Percentiles rank a stretch among this genome's conserved stretches.
Conservation (phyloP, 495 filamentous ascomycete species). For the Aspergillus haitiensis region DNA sequence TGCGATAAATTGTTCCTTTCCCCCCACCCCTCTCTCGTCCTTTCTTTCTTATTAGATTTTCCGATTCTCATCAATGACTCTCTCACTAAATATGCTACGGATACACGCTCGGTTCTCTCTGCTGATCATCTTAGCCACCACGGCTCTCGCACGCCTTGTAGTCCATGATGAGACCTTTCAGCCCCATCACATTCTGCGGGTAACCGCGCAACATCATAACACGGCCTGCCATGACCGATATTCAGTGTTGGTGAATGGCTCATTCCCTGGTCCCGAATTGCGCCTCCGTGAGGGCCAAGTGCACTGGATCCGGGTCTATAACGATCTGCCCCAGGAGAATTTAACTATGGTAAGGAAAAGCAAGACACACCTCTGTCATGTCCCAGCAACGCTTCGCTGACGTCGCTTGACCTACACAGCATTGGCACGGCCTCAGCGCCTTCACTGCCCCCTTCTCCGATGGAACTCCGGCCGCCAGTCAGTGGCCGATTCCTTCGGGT, state of each 20-base stretch:
- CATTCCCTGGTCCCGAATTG: slow-evolving; percentile 9
- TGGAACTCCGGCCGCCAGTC: slow-evolving; percentile 8
- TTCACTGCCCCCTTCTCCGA: slow-evolving; percentile 16
- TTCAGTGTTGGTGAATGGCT: slow-evolving; percentile 10
- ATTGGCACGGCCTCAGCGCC: slow-evolving; percentile 14
- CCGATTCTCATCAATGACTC: too few relatives aligned
- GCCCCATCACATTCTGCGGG: slow-evolving; percentile 11
- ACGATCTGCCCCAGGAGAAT: slow-evolving; percentile 9
- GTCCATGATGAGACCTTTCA: slow-evolving; percentile 14
- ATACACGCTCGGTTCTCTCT: neutral
- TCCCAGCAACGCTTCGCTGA: neutral
- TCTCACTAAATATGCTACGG: too few relatives aligned
- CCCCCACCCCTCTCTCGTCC: too few relatives aligned
- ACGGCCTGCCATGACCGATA: slow-evolving; percentile 8
- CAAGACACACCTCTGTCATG: neutral
- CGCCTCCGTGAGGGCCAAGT: slow-evolving; percentile 14
- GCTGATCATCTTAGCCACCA: neutral
- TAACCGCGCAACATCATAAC: neutral
- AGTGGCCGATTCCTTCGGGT: slow-evolving; percentile 12
- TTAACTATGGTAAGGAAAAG: slow-evolving; percentile 3
- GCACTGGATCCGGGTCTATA: slow-evolving; percentile 14
- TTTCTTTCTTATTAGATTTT: too few relatives aligned
- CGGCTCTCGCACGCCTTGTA: neutral
- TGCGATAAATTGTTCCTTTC: too few relatives aligned
- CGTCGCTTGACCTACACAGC: neutral